These are phyloP conservation scores for Cryptosporidium ubiquitum DNA, from an alignment of 169 alveolate species.

Conservation along the genomic window DNA sequence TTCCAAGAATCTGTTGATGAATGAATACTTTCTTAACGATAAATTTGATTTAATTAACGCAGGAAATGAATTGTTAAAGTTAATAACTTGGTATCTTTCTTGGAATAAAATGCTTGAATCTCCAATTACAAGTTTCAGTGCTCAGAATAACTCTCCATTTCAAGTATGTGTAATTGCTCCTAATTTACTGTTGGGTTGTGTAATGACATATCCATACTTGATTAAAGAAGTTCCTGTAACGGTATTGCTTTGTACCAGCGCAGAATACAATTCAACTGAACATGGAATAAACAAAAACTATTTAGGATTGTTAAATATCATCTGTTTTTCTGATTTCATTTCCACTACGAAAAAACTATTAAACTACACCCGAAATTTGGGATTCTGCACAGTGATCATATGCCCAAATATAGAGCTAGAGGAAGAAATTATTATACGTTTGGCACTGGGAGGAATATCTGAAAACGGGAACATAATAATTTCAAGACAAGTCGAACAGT, in stretches of 20 bases:
- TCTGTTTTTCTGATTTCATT: neutral
- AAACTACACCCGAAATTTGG: conserved; percentile 28
- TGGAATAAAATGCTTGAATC: conserved; percentile 35
- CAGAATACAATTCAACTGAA: neutral
- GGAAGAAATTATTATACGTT: conserved; percentile 5
- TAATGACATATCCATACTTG: conserved; percentile 42
- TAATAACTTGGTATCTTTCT: conserved; percentile 57
- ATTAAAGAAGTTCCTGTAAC: conserved; percentile 27
- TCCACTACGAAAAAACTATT: conserved; percentile 12
- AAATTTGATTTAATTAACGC: neutral
- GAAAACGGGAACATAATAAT: conserved; percentile 18
- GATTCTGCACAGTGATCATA: conserved; percentile 27
- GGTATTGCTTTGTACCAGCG: conserved; percentile 2
- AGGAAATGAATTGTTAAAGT: conserved; percentile 5
- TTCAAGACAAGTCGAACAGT: conserved; percentile 16
- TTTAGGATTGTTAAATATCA: conserved; percentile 7
- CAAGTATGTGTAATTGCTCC: conserved; percentile 31
- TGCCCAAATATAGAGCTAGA: conserved; percentile 7
- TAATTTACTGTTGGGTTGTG: conserved; percentile 13
- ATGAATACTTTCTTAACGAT: neutral
- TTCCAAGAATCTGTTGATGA: conserved; percentile 9
- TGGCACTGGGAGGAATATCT: conserved; percentile 42
- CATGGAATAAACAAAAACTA: neutral
- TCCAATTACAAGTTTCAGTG: neutral
- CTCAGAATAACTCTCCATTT: conserved; percentile 20